A percentile compares a stretch with the other conserved stretches of the same genome.
Conservation (phyloP, 768 basidiomycete species). For the Leccinum rimulosum region DNA sequence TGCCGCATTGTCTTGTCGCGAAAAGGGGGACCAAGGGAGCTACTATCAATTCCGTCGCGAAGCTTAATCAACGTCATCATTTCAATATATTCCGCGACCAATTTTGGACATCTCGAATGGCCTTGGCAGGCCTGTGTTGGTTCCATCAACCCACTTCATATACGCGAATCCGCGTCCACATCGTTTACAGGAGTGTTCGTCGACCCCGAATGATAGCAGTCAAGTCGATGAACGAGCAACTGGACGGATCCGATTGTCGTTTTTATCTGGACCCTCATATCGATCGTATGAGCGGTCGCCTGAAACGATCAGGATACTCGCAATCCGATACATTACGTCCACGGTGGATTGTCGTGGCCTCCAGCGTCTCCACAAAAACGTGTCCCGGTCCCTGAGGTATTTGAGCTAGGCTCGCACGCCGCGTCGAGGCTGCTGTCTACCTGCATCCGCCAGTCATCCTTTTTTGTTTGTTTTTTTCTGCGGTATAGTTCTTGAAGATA, state of each 20-base stretch:
- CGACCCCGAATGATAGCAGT: background rate
- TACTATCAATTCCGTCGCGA: slow-evolving; percentile 15
- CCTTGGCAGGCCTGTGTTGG: background rate
- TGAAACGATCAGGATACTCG: slow-evolving; percentile 7
- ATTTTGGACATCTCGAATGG: slow-evolving; percentile 1
- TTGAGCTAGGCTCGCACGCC: slow-evolving; percentile 11
- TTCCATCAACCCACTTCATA: background rate
- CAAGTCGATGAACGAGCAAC: background rate
- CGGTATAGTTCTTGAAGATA: slow-evolving; percentile 2
- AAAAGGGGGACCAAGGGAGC: slow-evolving; percentile 5
- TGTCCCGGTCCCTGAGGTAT: slow-evolving; percentile 27
- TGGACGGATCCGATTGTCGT: background rate
- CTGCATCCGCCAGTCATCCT: background rate
- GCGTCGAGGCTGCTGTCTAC: slow-evolving; percentile 3
- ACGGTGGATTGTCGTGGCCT: slow-evolving; percentile 23
- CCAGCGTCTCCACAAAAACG: slow-evolving; percentile 23
- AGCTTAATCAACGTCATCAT: slow-evolving; percentile 20
- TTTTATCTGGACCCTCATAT: slow-evolving; percentile 7
- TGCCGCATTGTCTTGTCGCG: slow-evolving; percentile 25
- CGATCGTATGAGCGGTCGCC: slow-evolving; percentile 10
- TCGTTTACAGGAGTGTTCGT: background rate
- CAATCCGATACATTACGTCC: slow-evolving; percentile 15
- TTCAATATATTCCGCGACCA: slow-evolving; percentile 3
- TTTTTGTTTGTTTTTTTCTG: background rate
- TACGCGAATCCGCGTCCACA: background rate